Evolutionary conservation across 176 grass and related monocot genomes (phyloP).

Genomic region (Paspalum notatum): DNA sequence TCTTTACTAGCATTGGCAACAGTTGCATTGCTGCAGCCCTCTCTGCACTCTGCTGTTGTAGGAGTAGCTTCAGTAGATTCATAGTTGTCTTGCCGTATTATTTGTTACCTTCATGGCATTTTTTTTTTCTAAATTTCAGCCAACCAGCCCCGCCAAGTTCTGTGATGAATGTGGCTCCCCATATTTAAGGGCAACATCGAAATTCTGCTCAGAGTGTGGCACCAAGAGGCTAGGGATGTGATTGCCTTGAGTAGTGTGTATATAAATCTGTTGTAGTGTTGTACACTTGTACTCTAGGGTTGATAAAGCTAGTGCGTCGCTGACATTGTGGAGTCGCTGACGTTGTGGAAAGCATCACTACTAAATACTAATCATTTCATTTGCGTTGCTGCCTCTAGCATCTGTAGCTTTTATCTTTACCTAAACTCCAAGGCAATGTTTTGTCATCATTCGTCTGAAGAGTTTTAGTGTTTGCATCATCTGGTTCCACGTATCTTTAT

Average conservation of each 20-base stretch:
- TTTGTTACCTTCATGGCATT: slow-evolving; percentile 3
- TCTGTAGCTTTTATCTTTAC: background rate
- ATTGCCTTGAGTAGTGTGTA: slow-evolving; percentile 12
- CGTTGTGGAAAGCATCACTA: background rate
- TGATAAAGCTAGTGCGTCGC: background rate
- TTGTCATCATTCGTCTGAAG: background rate
- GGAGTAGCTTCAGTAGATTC: background rate
- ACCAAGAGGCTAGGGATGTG: slow-evolving; percentile 80
- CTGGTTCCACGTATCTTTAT: background rate
- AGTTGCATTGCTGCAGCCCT: background rate
- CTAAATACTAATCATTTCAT: background rate
- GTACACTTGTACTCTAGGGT: background rate
- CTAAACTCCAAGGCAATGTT: background rate
- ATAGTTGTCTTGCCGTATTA: background rate
- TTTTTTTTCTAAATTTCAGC: slow-evolving; percentile 51
- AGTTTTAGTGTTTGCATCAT: background rate
- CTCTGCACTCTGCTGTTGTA: background rate
- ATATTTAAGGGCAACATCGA: slow-evolving; percentile 85
- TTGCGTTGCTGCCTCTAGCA: background rate
- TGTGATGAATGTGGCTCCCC: slow-evolving; percentile 90
- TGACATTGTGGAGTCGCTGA: background rate
- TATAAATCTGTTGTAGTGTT: slow-evolving; percentile 17
- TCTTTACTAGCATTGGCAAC: slow-evolving; percentile 6
- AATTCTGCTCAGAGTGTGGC: slow-evolving; percentile 93
- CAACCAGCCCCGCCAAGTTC: slow-evolving; percentile 80